A percentile compares a stretch with the other conserved stretches of the same genome.
Evolutionary conservation across 257 asterid species (phyloP).

Genomic region (Solanum clarkiae): DNA sequence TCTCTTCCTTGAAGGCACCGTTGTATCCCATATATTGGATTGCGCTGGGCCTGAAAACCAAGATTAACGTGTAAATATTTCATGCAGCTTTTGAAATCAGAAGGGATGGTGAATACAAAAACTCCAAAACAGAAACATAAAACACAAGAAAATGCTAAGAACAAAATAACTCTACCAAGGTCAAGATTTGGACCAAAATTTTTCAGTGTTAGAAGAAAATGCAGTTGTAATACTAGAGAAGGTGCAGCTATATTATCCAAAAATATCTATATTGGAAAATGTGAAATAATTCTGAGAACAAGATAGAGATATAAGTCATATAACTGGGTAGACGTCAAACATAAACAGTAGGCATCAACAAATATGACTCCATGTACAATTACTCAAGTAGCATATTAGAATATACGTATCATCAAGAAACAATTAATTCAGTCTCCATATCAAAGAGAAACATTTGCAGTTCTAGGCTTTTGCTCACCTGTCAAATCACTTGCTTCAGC

Average conservation of each 20-base stretch:
- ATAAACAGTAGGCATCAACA: not conserved
- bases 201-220: not conserved
- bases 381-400: not conserved
- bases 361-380: not conserved
- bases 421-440: not conserved
- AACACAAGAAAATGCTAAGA: not conserved
- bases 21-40: slow-evolving; percentile 56
- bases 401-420: not conserved
- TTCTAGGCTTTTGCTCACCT: slow-evolving; percentile 24
- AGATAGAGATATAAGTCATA: not conserved
- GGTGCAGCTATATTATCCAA: not conserved
- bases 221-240: not conserved
- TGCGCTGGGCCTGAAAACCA: slow-evolving; percentile 13
- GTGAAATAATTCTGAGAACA: not conserved
- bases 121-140: not conserved
- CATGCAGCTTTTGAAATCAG: not conserved
- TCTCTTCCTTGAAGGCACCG: slow-evolving; percentile 90
- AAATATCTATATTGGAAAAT: not conserved
- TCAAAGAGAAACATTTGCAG: not conserved
- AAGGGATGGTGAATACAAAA: not conserved
- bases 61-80: not conserved
- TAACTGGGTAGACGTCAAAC: not conserved
- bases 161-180: not conserved
- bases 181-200: not conserved
- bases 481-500: slow-evolving; percentile 94